phyloP scores from a whole-genome alignment of 441 rosid species.

The Euphorbia celastroides region DNA sequence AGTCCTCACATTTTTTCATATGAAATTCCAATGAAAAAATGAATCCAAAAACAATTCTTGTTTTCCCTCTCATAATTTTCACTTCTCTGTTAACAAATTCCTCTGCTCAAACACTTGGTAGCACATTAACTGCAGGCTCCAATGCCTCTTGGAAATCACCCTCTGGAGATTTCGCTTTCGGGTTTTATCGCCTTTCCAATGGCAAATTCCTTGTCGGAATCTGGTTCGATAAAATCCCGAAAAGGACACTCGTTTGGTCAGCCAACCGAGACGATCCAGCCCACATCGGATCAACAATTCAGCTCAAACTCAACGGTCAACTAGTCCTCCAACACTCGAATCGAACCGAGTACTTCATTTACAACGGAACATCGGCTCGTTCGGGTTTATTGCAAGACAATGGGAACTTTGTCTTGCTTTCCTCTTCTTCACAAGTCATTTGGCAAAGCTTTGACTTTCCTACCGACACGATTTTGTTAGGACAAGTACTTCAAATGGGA shows the following conservation, averaged over 20 bases:
- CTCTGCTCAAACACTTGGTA: constrained; percentile 23
- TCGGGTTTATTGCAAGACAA: constrained; percentile 21
- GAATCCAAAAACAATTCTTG: background rate
- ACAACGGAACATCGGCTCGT: constrained; percentile 3
- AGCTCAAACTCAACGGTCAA: constrained; percentile 17
- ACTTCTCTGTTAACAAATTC: constrained; percentile 1
- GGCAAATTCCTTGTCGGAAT: constrained; percentile 16
- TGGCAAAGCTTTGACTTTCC: constrained; percentile 35
- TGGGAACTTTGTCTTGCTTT: constrained; percentile 28
- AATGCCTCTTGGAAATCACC: constrained; percentile 32
- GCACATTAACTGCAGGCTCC: constrained; percentile 20
- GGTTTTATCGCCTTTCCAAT: constrained; percentile 12
- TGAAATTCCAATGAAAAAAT: too few relatives aligned
- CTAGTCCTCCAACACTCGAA: constrained; percentile 24
- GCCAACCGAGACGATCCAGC: constrained; percentile 24
- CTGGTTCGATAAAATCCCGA: constrained; percentile 13
- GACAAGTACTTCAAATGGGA: constrained; percentile 19
- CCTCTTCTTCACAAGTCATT: constrained; percentile 6
- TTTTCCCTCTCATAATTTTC: constrained; percentile 11
- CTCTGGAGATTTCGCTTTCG: constrained; percentile 39
- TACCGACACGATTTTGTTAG: constrained; percentile 25
- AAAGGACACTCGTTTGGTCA: constrained; percentile 29
- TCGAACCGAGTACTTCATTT: constrained; percentile 15
- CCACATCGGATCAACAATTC: constrained; percentile 28
- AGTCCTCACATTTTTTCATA: too few relatives aligned